Conservation (phyloP, 78 protist genomes). For the Dictyostelium firmibasis region DNA sequence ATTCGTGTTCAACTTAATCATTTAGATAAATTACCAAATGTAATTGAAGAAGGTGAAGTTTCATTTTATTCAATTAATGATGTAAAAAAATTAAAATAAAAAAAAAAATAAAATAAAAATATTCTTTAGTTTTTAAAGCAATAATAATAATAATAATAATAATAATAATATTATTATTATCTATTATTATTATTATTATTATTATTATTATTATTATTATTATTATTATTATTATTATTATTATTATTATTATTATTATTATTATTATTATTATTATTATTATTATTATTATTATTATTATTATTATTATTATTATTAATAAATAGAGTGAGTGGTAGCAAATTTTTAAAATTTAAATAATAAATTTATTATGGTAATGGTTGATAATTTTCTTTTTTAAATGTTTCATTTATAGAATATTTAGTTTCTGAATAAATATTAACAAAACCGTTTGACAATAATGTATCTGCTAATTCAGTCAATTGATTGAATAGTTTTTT, state of each 20-base stretch:
- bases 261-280: too few relatives aligned
- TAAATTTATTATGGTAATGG: slow-evolving; percentile 5
- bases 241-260: too few relatives aligned
- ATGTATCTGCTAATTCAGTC: slow-evolving; percentile 28
- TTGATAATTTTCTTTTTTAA: slow-evolving; percentile 10
- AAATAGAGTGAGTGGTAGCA: too few relatives aligned
- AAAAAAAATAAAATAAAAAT: slow-evolving; percentile 2
- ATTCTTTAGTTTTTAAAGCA: neutral
- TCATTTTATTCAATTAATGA: slow-evolving; percentile 4
- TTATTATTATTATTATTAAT: too few relatives aligned
- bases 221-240: too few relatives aligned
- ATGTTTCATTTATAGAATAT: neutral
- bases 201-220: too few relatives aligned
- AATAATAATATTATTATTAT: neutral
- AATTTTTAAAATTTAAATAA: too few relatives aligned
- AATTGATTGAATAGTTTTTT: slow-evolving; percentile 15
- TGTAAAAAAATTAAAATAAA: neutral
- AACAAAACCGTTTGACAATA: slow-evolving; percentile 54
- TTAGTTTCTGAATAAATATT: slow-evolving; percentile 60
- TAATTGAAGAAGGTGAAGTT: slow-evolving; percentile 16
- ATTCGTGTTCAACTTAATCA: slow-evolving; percentile 43
- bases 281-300: too few relatives aligned
- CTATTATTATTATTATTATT: too few relatives aligned
- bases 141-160: neutral
- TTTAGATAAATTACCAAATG: slow-evolving; percentile 45